Base-by-base conservation (phyloP, 1,284 basidiomycete genomes). In the Cerioporus squamosus region DNA sequence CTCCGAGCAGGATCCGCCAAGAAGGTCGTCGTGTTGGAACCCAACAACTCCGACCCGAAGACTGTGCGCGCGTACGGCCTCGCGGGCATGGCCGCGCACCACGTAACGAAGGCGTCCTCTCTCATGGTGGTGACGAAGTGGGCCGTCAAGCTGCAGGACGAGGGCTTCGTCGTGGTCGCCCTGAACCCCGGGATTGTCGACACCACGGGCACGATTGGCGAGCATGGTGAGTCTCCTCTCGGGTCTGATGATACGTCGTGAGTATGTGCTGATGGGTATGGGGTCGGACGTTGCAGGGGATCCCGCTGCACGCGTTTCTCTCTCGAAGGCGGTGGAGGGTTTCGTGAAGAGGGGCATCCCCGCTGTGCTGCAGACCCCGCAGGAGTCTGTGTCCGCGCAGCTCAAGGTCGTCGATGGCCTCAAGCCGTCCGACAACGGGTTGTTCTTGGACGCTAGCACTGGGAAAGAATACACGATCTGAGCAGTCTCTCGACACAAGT, bases 81-180 rank as follows among this genome's bases (percentile, higher is more conserved):
- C 6, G 26, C 51, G 1, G 51, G 39, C 43, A 31, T 50, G 20
- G 57, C 60, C 2, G 67, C 75, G 14, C 79, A 79, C 63, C 54
- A 64, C 9, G 68, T 74, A 15, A 70, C 72, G 29, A 79, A 78
- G 61, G 73, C 75, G 4, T 77, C 74, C 1, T 47, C 74, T 18
- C 74, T 77, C 55, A 71, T 79, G 69, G 73, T 68, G 29, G 66
- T 71, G 15, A 72, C 70, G 15, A 78, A 80, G 61, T 79, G 74
- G 59, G 75, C 79, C 1, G 61, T 65, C 5, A 54, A 70, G 42
- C 70, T 72, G 54, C 68, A 71, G 51, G 52, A 64, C 3, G 75
- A 79, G 43, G 76, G 75, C 15, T 71, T 80, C 54, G 60, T 70
- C 4, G 74, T 78, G 64, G 61, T 77, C 5, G 64, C 73, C 0